Evolutionary conservation across 306 rosid species (phyloP).

Genomic region (Dalbergia cochinchinensis): DNA sequence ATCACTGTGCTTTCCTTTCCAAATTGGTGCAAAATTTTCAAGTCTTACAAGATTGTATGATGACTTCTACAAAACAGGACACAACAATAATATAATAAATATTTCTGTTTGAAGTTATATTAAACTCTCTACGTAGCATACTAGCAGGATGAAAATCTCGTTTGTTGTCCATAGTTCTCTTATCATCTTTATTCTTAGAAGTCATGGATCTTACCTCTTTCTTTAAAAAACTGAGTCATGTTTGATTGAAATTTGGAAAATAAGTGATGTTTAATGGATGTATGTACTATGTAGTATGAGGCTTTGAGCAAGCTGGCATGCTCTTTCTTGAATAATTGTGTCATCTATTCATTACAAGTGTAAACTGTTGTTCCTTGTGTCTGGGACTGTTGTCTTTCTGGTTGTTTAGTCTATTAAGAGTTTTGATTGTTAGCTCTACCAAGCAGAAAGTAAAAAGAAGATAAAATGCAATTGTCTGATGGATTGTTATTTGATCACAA

Average conservation of each 20-base stretch:
- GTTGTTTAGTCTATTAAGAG: background rate
- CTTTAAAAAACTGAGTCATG: background rate
- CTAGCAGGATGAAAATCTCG: background rate
- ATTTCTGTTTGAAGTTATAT: background rate
- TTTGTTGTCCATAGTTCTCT: background rate
- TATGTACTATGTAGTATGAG: background rate
- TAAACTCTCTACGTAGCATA: background rate
- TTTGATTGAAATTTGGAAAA: background rate
- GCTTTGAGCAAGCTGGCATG: background rate
- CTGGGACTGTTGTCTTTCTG: background rate
- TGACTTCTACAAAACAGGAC: background rate
- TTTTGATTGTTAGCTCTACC: background rate
- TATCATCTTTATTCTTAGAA: background rate
- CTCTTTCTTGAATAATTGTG: background rate
- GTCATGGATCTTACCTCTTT: background rate
- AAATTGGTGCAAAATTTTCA: too few relatives aligned
- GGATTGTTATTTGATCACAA: background rate
- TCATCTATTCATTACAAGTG: background rate
- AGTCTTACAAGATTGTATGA: background rate
- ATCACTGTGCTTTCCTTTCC: background rate
- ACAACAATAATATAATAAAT: background rate
- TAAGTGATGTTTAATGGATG: too few relatives aligned
- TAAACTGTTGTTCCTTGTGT: background rate
- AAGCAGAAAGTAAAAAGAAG: background rate
- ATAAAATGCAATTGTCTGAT: background rate